Conservation (phyloP, 345 rosid genomes). For the Mallotus nudiflorus region DNA sequence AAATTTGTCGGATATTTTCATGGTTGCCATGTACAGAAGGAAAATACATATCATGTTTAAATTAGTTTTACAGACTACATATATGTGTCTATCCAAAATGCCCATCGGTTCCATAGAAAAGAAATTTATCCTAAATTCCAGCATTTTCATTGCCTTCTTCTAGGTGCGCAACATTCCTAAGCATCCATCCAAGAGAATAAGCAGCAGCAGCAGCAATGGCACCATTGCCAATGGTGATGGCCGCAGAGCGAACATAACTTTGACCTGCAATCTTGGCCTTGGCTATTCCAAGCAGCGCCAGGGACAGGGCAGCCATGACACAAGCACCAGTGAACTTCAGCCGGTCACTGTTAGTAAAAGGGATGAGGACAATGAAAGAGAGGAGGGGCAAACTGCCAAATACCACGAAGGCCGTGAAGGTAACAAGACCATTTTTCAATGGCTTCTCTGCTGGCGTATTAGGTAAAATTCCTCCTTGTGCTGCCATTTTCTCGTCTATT, state of each 20-base stretch:
- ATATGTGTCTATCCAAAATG: too few relatives aligned
- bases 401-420: slow-evolving; percentile 30
- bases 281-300: slow-evolving; percentile 39
- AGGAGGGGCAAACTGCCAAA: slow-evolving; percentile 46
- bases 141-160: slow-evolving; percentile 23
- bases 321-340: slow-evolving; percentile 41
- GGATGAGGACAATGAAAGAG: slow-evolving; percentile 45
- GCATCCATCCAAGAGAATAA: slow-evolving; percentile 36
- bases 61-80: too few relatives aligned
- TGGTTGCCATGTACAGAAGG: too few relatives aligned
- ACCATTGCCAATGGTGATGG: slow-evolving; percentile 28
- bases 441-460: slow-evolving; percentile 28
- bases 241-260: slow-evolving; percentile 22
- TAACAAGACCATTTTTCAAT: slow-evolving; percentile 43
- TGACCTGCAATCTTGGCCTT: slow-evolving; percentile 42
- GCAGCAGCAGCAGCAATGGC: slow-evolving; percentile 42
- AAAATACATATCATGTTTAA: too few relatives aligned
- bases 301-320: slow-evolving; percentile 34
- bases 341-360: slow-evolving; percentile 32
- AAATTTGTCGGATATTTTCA: too few relatives aligned
- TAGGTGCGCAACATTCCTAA: slow-evolving; percentile 28
- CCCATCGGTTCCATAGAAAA: too few relatives aligned
- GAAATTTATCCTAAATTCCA: neutral
- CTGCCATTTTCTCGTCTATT: slow-evolving; percentile 39
- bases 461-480: slow-evolving; percentile 25